phyloP scores from a whole-genome alignment of 2,329 filamentous ascomycete species.

The Nothopassalora personata region DNA sequence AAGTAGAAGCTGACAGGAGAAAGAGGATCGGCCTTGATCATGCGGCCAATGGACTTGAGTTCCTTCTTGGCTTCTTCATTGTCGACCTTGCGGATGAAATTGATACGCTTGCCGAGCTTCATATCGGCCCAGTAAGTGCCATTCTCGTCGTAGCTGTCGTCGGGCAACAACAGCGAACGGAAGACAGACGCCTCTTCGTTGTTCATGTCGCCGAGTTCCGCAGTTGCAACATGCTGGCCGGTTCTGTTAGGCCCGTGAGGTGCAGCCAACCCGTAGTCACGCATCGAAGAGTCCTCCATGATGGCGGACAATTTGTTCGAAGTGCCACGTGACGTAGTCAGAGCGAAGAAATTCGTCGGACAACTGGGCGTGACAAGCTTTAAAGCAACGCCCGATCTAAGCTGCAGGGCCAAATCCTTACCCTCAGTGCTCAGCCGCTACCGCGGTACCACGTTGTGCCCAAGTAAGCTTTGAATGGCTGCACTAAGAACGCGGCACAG shows the following conservation, averaged over 20 bases:
- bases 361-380: not conserved
- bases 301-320: not conserved
- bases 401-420: not conserved
- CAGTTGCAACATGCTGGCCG: slow-evolving; percentile 41
- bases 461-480: slow-evolving; percentile 8
- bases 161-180: slow-evolving; percentile 73
- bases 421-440: not conserved
- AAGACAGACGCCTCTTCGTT: slow-evolving; percentile 60
- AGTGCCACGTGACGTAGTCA: not conserved
- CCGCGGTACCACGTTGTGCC: slow-evolving; percentile 4
- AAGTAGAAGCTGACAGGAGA: slow-evolving; percentile 83
- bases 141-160: slow-evolving; percentile 77
- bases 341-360: not conserved
- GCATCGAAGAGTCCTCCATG: slow-evolving; percentile 35
- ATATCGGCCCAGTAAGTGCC: slow-evolving; percentile 94
- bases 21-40: slow-evolving; percentile 82
- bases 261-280: slow-evolving; percentile 45
- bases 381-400: not conserved
- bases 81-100: slow-evolving; percentile 73
- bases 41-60: slow-evolving; percentile 60
- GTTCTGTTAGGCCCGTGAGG: slow-evolving; percentile 46
- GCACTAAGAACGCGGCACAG: not conserved
- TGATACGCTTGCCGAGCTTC: slow-evolving; percentile 60
- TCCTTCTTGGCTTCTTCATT: slow-evolving; percentile 64
- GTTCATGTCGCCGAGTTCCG: slow-evolving; percentile 47